Evolutionary conservation across 805 yeast species (phyloP).

Genomic region (Ogataea salicorniae): DNA sequence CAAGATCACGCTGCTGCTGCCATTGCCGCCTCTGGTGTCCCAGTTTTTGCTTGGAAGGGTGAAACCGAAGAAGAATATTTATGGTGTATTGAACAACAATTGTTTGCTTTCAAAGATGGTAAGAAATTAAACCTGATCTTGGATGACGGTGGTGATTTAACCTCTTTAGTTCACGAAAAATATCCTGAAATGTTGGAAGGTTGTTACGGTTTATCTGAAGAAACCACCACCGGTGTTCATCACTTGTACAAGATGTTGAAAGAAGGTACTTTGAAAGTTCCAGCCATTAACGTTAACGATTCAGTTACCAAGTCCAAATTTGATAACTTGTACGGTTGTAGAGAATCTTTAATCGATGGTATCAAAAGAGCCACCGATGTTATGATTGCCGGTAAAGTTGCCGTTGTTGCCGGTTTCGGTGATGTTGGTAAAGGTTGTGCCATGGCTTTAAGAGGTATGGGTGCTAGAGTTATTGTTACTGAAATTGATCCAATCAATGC

Average conservation of each 20-base stretch:
- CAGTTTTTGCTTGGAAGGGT: conserved; percentile 99
- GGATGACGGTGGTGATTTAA: conserved; percentile 99
- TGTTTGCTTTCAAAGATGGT: conserved; percentile 94
- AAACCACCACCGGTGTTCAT: conserved; percentile 99
- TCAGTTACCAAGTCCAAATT: conserved; percentile 98
- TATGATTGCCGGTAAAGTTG: conserved; percentile 98
- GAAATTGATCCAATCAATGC: conserved; percentile 99
- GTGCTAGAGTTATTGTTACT: conserved; percentile 96
- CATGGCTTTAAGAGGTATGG: conserved; percentile 97
- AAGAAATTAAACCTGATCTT: conserved; percentile 93
- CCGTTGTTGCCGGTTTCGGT: conserved; percentile 99
- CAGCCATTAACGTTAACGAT: conserved; percentile 99
- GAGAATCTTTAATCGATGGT: conserved; percentile 98
- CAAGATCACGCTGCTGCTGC: conserved; percentile 99
- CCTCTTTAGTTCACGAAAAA: conserved; percentile 93
- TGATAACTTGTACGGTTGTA: conserved; percentile 99
- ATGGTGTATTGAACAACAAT: conserved; percentile 99
- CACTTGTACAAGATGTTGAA: conserved; percentile 94
- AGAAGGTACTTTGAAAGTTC: conserved; percentile 87
- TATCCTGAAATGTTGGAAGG: conserved; percentile 95
- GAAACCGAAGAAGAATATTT: conserved; percentile 99
- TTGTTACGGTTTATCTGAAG: conserved; percentile 96
- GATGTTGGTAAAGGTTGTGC: conserved; percentile 99
- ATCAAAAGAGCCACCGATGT: conserved; percentile 99
- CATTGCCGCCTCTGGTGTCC: conserved; percentile 98